These are phyloP conservation scores for Pythium volutum DNA, from an alignment of 352 stramenopile species.

Conservation along the genomic window DNA sequence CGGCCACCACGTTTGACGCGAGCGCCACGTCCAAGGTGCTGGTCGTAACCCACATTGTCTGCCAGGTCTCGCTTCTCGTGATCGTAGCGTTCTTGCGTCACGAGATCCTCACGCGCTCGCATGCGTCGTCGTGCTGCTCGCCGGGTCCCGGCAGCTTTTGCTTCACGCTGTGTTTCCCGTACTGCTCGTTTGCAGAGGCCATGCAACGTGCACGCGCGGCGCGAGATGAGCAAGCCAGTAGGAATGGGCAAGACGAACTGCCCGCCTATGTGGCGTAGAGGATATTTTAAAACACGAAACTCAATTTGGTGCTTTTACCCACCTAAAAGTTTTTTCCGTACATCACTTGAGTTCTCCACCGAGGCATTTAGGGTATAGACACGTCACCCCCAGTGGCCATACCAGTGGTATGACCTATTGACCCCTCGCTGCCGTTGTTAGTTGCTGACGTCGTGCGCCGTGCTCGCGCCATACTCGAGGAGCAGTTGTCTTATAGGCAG, in stretches of 20 bases:
- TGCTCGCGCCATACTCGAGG: too few species aligned
- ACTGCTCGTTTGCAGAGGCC: conserved; percentile 1
- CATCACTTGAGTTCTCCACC: too few species aligned
- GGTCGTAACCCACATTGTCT: background rate
- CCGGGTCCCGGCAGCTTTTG: background rate
- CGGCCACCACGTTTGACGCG: background rate
- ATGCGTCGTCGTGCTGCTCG: background rate
- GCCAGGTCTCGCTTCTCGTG: background rate
- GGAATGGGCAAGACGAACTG: too few species aligned
- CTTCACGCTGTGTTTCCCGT: background rate
- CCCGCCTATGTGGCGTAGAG: background rate
- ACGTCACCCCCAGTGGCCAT: too few species aligned
- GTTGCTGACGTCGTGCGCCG: too few species aligned
- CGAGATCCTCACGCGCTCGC: background rate
- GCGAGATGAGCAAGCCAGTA: background rate
- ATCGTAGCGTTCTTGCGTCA: background rate
- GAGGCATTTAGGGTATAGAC: too few species aligned
- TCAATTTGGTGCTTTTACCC: too few species aligned
- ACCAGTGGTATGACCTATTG: too few species aligned
- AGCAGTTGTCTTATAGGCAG: too few species aligned
- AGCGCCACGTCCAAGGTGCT: background rate
- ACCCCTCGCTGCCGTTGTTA: too few species aligned
- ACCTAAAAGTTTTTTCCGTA: too few species aligned
- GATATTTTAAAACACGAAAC: too few species aligned
- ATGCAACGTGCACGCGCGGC: background rate